Evolutionary conservation across 495 filamentous ascomycete genomes (phyloP).

Genomic region (Tuber indicum): DNA sequence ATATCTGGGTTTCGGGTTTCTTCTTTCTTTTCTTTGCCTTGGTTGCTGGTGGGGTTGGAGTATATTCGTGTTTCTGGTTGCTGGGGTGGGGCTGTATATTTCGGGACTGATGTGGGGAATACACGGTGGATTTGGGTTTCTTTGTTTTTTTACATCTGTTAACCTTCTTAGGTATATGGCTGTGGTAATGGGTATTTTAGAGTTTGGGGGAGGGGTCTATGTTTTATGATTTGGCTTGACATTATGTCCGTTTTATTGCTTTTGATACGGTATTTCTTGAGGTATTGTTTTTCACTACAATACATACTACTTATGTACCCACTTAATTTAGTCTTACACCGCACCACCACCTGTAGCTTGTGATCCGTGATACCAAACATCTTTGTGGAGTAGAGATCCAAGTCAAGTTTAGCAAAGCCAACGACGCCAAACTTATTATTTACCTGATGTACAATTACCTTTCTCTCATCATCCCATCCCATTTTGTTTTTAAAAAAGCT

Average conservation of each 20-base stretch:
- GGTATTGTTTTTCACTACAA: not conserved
- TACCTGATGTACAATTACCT: conserved; percentile 25
- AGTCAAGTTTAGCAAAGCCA: not conserved
- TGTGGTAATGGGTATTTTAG: not conserved
- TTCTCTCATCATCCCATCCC: not conserved
- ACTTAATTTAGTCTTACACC: not conserved
- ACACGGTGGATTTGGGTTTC: not conserved
- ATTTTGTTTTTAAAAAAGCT: conserved; percentile 26
- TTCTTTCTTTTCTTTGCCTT: conserved; percentile 1
- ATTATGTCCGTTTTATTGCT: not conserved
- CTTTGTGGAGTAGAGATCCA: not conserved
- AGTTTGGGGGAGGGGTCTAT: not conserved
- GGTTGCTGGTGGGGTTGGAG: conserved; percentile 4
- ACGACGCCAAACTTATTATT: conserved; percentile 14
- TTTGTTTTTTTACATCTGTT: not conserved
- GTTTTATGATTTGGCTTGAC: not conserved
- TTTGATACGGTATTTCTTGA: not conserved
- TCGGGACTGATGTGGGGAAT: not conserved
- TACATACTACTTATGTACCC: not conserved
- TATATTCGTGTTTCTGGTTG: conserved; percentile 4
- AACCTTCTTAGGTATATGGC: not conserved
- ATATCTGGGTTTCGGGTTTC: conserved; percentile 13
- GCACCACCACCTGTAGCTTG: not conserved
- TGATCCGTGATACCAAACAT: not conserved
- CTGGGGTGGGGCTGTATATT: not conserved